phyloP scores from a whole-genome alignment of 768 basidiomycete species.

The Boletus vermiculosoides region DNA sequence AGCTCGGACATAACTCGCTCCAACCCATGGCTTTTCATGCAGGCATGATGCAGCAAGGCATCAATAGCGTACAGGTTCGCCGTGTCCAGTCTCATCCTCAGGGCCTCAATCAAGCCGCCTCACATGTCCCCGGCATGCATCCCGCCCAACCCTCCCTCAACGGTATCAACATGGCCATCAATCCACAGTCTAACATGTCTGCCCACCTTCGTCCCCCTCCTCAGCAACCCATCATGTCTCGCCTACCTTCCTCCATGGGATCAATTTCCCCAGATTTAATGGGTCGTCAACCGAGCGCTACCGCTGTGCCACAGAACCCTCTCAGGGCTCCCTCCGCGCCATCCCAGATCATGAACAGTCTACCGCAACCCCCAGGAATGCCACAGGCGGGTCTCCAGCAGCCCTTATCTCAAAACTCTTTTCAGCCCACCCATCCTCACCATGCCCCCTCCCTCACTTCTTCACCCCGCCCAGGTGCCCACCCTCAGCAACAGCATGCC shows the following conservation, averaged over 20 bases:
- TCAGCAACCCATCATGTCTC: constrained; percentile 35
- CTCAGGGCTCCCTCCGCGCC: constrained; percentile 44
- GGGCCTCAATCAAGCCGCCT: constrained; percentile 39
- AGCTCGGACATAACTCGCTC: constrained; percentile 37
- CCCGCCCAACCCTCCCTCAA: constrained; percentile 35
- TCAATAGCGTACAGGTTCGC: constrained; percentile 40
- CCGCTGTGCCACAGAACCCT: constrained; percentile 42
- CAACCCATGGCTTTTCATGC: constrained; percentile 44
- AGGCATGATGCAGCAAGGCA: constrained; percentile 41
- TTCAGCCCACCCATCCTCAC: constrained; percentile 30
- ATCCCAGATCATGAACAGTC: constrained; percentile 49
- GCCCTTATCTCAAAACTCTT: constrained; percentile 32
- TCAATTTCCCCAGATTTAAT: constrained; percentile 47
- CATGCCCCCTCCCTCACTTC: constrained; percentile 30
- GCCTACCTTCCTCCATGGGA: constrained; percentile 33
- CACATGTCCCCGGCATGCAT: constrained; percentile 37
- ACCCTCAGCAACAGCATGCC: constrained; percentile 30
- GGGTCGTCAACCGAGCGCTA: constrained; percentile 39
- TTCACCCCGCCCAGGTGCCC: constrained; percentile 31
- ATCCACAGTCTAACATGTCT: constrained; percentile 43
- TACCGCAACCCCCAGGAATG: constrained; percentile 36
- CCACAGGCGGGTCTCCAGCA: constrained; percentile 31
- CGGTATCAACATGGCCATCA: constrained; percentile 45
- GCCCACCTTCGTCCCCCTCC: constrained; percentile 36
- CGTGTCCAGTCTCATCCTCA: constrained; percentile 61